Conservation (phyloP, 768 basidiomycete genomes). For the Psilocybe tampanensis region DNA sequence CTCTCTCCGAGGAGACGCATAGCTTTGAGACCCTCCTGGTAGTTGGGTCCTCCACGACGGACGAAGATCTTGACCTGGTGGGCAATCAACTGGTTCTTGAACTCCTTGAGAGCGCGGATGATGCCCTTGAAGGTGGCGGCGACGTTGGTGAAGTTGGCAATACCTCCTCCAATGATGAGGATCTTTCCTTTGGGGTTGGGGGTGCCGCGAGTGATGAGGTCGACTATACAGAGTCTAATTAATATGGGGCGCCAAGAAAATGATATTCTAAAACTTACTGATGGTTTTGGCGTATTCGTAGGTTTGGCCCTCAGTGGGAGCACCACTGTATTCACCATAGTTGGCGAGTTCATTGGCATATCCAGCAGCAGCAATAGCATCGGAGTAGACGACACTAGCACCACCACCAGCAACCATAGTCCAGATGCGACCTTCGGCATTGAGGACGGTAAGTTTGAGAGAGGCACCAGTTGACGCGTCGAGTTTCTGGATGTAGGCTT, state of each 20-base stretch:
- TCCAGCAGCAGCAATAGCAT: constrained; percentile 89
- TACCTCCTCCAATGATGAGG: constrained; percentile 99
- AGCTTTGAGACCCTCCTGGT: constrained; percentile 96
- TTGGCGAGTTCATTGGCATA: constrained; percentile 98
- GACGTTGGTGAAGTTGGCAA: constrained; percentile 99
- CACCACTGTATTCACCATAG: constrained; percentile 99
- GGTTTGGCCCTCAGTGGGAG: constrained; percentile 96
- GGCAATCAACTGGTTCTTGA: constrained; percentile 79
- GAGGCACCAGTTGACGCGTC: constrained; percentile 97
- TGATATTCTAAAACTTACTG: constrained; percentile 46
- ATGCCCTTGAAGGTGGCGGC: constrained; percentile 99
- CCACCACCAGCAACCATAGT: constrained; percentile 99
- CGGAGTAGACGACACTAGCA: constrained; percentile 67
- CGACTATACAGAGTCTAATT: constrained; percentile 48
- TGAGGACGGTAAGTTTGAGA: constrained; percentile 96
- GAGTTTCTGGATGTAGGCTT: constrained; percentile 98
- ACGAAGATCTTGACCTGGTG: constrained; percentile 95
- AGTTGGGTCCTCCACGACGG: constrained; percentile 98
- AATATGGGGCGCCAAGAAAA: neutral
- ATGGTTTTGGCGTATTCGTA: constrained; percentile 99
- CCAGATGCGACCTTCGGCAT: constrained; percentile 95
- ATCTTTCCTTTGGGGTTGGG: constrained; percentile 90
- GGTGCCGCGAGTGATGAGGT: constrained; percentile 90
- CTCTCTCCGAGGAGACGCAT: constrained; percentile 97
- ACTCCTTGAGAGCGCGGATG: constrained; percentile 95